These are phyloP conservation scores for Lentinula edodes DNA, from an alignment of 768 basidiomycete species.

Conservation along the genomic window DNA sequence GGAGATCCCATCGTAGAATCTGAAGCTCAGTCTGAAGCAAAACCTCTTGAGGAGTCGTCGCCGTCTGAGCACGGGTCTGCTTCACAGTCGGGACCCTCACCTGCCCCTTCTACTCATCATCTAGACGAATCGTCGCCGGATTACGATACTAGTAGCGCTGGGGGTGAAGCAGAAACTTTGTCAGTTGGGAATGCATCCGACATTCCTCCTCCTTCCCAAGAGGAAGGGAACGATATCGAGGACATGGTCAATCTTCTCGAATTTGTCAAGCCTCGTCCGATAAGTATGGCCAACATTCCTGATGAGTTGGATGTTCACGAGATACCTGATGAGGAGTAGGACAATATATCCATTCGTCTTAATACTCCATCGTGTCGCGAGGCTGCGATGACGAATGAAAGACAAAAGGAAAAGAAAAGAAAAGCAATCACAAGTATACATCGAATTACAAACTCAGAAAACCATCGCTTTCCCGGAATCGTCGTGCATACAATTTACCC, in stretches of 20 bases:
- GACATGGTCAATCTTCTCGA: conserved; percentile 44
- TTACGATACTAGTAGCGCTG: neutral
- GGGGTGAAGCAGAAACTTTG: neutral
- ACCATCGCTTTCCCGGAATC: neutral
- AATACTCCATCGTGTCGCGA: too few species aligned
- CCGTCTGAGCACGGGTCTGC: neutral
- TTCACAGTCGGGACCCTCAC: neutral
- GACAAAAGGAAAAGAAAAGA: too few species aligned
- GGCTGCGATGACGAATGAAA: too few species aligned
- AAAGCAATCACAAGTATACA: neutral
- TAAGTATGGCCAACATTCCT: conserved; percentile 28
- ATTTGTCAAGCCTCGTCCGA: conserved; percentile 21
- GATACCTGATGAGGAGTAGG: conserved; percentile 31
- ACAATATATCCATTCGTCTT: neutral
- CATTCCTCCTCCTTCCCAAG: neutral
- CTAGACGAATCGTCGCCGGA: neutral
- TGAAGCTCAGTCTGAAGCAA: neutral
- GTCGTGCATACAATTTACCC: neutral
- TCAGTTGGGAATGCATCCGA: neutral
- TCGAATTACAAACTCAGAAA: neutral
- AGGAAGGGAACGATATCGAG: conserved; percentile 30
- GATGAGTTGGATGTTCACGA: conserved; percentile 27
- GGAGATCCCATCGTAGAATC: neutral
- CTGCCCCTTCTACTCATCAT: neutral
- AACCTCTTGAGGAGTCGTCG: neutral